Evolutionary conservation across 192 early-diverging fungal species (phyloP), one percentile per base, ranked within the genome.

Genomic region (Backusella luteola): DNA sequence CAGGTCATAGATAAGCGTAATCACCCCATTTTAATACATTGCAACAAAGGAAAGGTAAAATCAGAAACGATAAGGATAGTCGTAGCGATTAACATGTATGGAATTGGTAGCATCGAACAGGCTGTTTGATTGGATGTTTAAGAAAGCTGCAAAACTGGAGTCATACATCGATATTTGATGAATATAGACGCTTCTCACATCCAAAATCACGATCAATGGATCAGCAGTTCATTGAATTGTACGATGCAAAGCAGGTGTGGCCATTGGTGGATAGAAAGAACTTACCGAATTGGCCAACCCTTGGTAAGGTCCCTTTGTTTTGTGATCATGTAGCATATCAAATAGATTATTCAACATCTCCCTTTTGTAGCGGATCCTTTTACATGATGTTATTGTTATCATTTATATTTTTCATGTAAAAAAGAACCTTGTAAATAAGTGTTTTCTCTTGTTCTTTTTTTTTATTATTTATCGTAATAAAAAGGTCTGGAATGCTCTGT

Each of bases 91-190:
- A 32, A 32, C 32, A 32, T 32, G 32, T 32, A 44, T 34, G 42
- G 12, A 6, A 19, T 23, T 7, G 23, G 66, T 77, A 94, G 88
- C 95, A 99, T 79, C 90, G 98, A n/a, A 96, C 97, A 6, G 98
- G 96, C 1, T 99, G 98, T 80, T 76, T 99, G 36, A 91, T 99
- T 42, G 98, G 97, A 6, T 98, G 96, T 59, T 85, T 99, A 73
- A 84, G 98, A n/a, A 97, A 96, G 72, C 76, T 98, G 34, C 96
- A 97, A 73, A 90, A 95, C 68, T 99, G 98, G 98, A 91, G 93
- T 1, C 90, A 96, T 72, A 96, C 97, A 0, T 93, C 94, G n/a
- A 98, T 97, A 35, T 99, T 98, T 90, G 96, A 97, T 78, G 98
- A 99, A 80, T 99, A 99, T 81, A 88, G 96, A 44, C 82, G 95